A percentile compares a stretch with the other conserved stretches of the same genome.
Evolutionary conservation across 768 basidiomycete genomes (phyloP).

Genomic region (Psilocybe cyanescens): DNA sequence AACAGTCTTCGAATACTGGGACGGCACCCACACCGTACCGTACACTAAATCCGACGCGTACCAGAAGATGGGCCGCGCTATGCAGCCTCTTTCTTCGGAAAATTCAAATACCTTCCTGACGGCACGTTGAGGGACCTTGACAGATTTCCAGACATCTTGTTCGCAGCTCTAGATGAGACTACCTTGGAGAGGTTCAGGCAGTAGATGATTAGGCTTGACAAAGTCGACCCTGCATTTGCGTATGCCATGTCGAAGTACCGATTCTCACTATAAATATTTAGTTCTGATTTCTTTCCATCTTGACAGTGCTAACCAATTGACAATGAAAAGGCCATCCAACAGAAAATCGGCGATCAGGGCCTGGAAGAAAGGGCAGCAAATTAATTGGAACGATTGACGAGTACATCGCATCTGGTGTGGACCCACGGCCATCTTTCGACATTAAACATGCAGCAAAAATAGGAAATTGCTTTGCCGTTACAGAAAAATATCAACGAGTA

Average conservation of each 20-base stretch:
- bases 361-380: background rate
- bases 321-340: background rate
- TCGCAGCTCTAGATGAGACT: background rate
- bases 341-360: background rate
- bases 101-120: background rate
- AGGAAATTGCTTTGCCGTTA: background rate
- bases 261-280: background rate
- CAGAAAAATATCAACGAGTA: background rate
- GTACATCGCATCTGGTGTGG: slow-evolving; percentile 3
- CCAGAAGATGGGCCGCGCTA: background rate
- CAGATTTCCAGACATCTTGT: background rate
- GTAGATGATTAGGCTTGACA: background rate
- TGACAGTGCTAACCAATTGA: background rate
- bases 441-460: slow-evolving; percentile 4
- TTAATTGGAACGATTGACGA: slow-evolving; percentile 3
- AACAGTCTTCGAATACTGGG: background rate
- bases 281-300: background rate
- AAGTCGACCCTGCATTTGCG: slow-evolving; percentile 5
- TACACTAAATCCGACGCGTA: too few relatives aligned
- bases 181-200: background rate
- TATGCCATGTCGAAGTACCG: background rate
- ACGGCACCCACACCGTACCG: background rate
- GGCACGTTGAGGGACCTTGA: too few relatives aligned
- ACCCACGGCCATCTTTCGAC: background rate
- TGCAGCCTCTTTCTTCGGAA: background rate